A percentile compares a stretch with the other conserved stretches of the same genome.
These are phyloP conservation scores for Starmerella powellii DNA, from an alignment of 805 yeast species.

Conservation along the genomic window DNA sequence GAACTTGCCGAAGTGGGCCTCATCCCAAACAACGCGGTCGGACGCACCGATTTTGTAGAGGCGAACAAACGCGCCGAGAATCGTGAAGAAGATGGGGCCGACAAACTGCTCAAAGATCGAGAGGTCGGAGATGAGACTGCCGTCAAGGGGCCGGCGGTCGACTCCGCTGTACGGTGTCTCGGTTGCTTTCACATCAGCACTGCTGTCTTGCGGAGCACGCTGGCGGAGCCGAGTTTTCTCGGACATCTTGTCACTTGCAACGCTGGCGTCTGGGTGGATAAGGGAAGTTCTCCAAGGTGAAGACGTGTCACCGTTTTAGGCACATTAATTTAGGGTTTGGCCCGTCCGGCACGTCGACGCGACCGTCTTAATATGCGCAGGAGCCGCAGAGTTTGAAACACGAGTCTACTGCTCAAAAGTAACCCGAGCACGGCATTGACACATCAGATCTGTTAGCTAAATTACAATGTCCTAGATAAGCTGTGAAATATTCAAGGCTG, in stretches of 20 bases:
- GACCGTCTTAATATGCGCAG: neutral
- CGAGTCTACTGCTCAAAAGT: too few species aligned
- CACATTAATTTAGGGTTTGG: neutral
- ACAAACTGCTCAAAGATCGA: constrained; percentile 33
- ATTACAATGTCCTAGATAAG: too few species aligned
- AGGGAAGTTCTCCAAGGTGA: neutral
- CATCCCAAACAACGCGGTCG: constrained; percentile 53
- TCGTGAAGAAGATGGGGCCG: constrained; percentile 43
- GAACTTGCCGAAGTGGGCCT: constrained; percentile 41
- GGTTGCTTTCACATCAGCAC: neutral
- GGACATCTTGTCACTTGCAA: neutral
- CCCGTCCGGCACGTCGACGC: neutral
- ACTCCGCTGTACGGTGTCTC: neutral
- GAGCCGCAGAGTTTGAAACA: too few species aligned
- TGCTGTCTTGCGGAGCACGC: neutral
- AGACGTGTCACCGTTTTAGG: constrained; percentile 2
- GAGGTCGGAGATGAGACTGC: constrained; percentile 23
- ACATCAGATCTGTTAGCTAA: too few species aligned
- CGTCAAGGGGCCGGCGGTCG: constrained; percentile 13
- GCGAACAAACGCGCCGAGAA: constrained; percentile 58
- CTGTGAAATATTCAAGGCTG: too few species aligned
- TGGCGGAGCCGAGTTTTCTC: constrained; percentile 1
- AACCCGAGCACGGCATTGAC: too few species aligned
- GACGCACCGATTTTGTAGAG: constrained; percentile 64
- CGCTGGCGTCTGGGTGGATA: too few species aligned